phyloP scores from a whole-genome alignment of 371 early-diverging fungal species.

The Rhizopus arrhizus region DNA sequence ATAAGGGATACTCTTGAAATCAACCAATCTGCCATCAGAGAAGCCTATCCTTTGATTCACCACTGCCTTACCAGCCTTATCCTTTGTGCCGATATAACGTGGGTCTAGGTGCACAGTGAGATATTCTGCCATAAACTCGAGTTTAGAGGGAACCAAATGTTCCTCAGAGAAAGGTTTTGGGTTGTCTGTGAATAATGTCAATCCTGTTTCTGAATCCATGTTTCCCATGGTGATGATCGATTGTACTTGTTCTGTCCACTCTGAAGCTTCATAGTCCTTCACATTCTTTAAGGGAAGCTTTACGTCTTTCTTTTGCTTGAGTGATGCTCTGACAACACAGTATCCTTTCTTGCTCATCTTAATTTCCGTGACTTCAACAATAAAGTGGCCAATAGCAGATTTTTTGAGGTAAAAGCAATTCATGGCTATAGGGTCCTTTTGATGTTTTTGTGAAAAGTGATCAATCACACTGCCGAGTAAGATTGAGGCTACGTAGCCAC shows the following conservation, averaged over 20 bases:
- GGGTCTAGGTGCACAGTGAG: slow-evolving; percentile 17
- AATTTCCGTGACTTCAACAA: slow-evolving; percentile 42
- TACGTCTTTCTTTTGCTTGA: slow-evolving; percentile 38
- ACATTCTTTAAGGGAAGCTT: slow-evolving; percentile 2
- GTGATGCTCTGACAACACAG: slow-evolving; percentile 31
- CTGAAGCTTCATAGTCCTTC: slow-evolving; percentile 24
- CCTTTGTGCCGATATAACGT: neutral
- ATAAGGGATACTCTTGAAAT: slow-evolving; percentile 46
- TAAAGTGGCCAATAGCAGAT: slow-evolving; percentile 26
- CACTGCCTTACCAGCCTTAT: slow-evolving; percentile 34
- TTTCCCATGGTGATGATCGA: slow-evolving; percentile 50
- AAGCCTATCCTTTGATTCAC: slow-evolving; percentile 36
- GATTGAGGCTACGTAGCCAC: slow-evolving; percentile 39
- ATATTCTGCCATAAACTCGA: slow-evolving; percentile 36
- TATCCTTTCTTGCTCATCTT: slow-evolving; percentile 49
- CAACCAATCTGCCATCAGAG: slow-evolving; percentile 37
- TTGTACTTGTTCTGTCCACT: slow-evolving; percentile 37
- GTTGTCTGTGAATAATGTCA: slow-evolving; percentile 28
- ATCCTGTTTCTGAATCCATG: slow-evolving; percentile 41
- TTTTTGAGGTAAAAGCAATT: slow-evolving; percentile 51
- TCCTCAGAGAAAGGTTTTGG: slow-evolving; percentile 23
- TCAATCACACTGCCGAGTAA: slow-evolving; percentile 36
- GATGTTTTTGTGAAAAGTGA: slow-evolving; percentile 31
- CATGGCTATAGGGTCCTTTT: slow-evolving; percentile 45
- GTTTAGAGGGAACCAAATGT: slow-evolving; percentile 27